These are phyloP conservation scores for Scutellaria minor DNA, from an alignment of 257 asterid genomes.

Conservation along the genomic window DNA sequence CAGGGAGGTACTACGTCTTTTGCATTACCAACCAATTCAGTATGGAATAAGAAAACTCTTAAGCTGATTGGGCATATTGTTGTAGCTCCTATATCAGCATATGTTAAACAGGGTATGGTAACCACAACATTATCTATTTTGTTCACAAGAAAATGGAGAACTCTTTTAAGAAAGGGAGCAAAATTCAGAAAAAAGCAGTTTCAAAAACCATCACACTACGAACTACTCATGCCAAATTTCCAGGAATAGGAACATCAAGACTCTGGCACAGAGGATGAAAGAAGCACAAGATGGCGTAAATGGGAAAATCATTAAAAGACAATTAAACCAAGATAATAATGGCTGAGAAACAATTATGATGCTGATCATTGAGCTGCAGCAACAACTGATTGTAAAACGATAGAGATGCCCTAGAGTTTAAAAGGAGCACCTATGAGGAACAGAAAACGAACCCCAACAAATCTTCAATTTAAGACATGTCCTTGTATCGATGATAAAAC, in stretches of 20 bases:
- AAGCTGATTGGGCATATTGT: slow-evolving; percentile 22
- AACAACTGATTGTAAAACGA: slow-evolving; percentile 6
- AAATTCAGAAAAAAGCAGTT: too few relatives aligned
- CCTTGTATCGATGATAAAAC: neutral
- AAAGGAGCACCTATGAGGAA: neutral
- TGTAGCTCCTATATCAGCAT: neutral
- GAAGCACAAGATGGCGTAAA: too few relatives aligned
- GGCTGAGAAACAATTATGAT: neutral
- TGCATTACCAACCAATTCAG: slow-evolving; percentile 12
- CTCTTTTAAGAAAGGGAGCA: neutral
- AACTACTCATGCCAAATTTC: neutral
- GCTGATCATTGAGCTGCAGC: neutral
- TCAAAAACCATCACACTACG: neutral
- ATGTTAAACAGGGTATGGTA: neutral
- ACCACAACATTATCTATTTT: neutral
- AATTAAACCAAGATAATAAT: slow-evolving; percentile 3
- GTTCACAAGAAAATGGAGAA: neutral
- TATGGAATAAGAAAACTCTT: neutral
- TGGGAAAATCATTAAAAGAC: slow-evolving; percentile 1
- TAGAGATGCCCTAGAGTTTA: neutral
- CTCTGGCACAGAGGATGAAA: too few relatives aligned
- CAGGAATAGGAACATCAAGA: neutral
- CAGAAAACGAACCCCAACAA: neutral
- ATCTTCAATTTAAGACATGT: neutral
- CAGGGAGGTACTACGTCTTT: neutral